Conservation (phyloP, 768 basidiomycete genomes). For the Pleurotus platypus region DNA sequence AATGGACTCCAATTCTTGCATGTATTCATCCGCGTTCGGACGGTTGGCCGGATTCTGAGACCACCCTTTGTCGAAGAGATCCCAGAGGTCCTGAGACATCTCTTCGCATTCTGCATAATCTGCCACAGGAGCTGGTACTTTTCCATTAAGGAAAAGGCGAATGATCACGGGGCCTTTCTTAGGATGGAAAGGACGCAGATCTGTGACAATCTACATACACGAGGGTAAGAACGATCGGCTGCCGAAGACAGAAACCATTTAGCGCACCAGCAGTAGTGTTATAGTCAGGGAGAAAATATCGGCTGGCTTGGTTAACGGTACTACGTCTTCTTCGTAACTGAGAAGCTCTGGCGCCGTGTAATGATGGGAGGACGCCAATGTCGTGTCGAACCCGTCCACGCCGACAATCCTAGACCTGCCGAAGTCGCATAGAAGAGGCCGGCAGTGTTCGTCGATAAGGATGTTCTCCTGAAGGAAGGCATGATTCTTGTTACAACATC, state of each 20-base stretch:
- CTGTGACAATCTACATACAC: too few relatives aligned
- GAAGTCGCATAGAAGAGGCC: constrained; percentile 16
- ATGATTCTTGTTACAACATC: not conserved
- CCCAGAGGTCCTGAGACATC: too few relatives aligned
- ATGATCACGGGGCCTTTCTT: too few relatives aligned
- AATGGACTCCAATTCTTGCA: too few relatives aligned
- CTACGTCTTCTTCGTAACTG: not conserved
- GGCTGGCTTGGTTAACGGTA: not conserved
- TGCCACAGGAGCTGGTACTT: too few relatives aligned
- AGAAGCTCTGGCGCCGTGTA: constrained; percentile 18
- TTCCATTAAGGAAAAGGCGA: too few relatives aligned
- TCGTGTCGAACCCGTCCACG: constrained; percentile 12
- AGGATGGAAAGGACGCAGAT: constrained; percentile 1
- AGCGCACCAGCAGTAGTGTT: not conserved
- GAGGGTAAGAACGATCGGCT: too few relatives aligned
- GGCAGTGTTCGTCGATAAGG: constrained; percentile 12
- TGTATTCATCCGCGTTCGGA: too few relatives aligned
- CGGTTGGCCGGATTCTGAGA: too few relatives aligned
- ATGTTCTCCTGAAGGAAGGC: constrained; percentile 9
- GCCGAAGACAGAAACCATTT: too few relatives aligned
- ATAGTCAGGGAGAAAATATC: not conserved
- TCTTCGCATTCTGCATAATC: too few relatives aligned
- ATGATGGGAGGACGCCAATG: constrained; percentile 6
- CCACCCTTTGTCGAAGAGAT: too few relatives aligned
- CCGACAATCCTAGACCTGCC: constrained; percentile 16